A percentile compares a stretch with the other conserved stretches of the same genome.
Conservation (phyloP, 192 early-diverging fungal genomes). For the Coemansia sp. region DNA sequence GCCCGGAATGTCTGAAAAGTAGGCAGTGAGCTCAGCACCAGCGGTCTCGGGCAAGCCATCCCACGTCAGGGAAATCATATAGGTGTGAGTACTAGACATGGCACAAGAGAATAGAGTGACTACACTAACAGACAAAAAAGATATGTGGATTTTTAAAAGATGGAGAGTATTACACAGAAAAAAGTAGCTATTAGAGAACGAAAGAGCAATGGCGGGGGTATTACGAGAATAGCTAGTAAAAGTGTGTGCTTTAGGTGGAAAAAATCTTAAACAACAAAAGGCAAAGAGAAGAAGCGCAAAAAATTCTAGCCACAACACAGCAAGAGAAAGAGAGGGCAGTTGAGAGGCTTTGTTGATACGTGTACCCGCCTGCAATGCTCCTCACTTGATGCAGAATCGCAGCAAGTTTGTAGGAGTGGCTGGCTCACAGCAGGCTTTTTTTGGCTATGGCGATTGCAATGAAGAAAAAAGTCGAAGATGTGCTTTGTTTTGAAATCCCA, state of each 20-base stretch:
- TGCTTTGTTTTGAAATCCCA: not conserved
- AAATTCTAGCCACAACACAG: not conserved
- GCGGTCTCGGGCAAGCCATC: constrained; percentile 3
- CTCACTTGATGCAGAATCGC: constrained; percentile 5
- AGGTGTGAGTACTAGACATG: constrained; percentile 20
- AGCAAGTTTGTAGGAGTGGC: not conserved
- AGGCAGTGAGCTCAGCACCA: constrained; percentile 24
- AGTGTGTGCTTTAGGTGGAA: not conserved
- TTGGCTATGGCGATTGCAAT: not conserved
- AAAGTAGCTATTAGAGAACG: constrained; percentile 1
- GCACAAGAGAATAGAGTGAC: not conserved
- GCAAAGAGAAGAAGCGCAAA: not conserved
- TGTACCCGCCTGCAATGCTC: not conserved
- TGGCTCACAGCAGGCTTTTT: not conserved
- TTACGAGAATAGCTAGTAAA: constrained; percentile 2
- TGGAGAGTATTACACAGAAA: constrained; percentile 1
- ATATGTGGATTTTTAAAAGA: not conserved
- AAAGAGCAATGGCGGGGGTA: not conserved
- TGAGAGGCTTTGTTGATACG: constrained; percentile 1
- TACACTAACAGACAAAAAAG: constrained; percentile 1
- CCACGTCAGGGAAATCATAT: constrained; percentile 10
- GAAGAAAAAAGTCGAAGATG: constrained; percentile 1
- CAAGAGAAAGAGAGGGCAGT: not conserved
- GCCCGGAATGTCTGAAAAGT: constrained; percentile 3
- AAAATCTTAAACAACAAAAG: not conserved